Base-by-base conservation (phyloP, 2,329 filamentous ascomycete genomes). In the Xylaria multiplex region DNA sequence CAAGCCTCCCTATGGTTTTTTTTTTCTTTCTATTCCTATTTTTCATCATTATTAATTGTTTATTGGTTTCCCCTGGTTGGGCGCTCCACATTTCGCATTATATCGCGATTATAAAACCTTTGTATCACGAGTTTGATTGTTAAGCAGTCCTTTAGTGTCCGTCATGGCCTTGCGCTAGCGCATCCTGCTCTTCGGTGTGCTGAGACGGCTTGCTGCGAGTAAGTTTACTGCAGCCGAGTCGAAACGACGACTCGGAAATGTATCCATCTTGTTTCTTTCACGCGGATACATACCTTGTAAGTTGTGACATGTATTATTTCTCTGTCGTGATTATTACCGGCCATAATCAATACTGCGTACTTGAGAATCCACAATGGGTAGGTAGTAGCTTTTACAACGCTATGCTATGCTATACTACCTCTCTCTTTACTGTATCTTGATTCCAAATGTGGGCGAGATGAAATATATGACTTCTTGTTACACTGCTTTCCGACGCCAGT, bases 51-150 rank as follows among this genome's bases (percentile, higher is more conserved):
- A 27, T 27, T 27, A 27, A 27, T 27, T 27, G 27, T 27, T 37
- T 30, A 27, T 14, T 30, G 3, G 8, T 13, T 27, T 27, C 22
- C 2, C 13, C 11, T 4, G 13, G 13, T 42, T 27, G 35, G 35
- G 14, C 8, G 52, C 30, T 42, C 52, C 52, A 55, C 52, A 55
- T 55, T 37, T 16, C 35, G 40, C 35, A 7, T 42, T 27, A 54
- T 11, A 42, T 55, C 22, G 52, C 19, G 52, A 55, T 55, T 42
- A 43, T 52, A 9, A 35, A 9, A 52, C 27, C 16, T 7, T 19
- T 11, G 35, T 37, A 37, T 6, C 6, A 37, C 35, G 6, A 11
- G 5, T 6, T 14, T 37, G 50, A 40, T 54, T 54, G 50, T 54
- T 40, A 54, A 54, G 50, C 50, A 37, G 27, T 8, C 2, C 5